Conservation (phyloP, 2,329 filamentous ascomycete genomes). For the Penicillium thymicola region DNA sequence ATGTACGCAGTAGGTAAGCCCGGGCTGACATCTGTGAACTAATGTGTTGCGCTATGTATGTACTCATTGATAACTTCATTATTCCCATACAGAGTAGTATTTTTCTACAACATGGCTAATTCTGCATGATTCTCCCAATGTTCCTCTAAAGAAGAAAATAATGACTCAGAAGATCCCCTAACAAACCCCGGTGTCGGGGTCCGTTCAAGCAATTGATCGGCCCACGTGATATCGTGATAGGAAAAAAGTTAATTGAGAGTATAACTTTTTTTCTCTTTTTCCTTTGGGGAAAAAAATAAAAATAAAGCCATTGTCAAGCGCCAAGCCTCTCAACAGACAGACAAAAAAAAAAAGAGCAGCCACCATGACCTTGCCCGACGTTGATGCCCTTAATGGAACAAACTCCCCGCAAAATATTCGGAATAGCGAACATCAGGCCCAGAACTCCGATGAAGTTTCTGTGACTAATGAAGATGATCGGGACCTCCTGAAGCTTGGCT, state of each 20-base stretch:
- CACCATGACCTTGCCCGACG: constrained; percentile 6
- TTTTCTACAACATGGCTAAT: not conserved
- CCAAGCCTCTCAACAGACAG: not conserved
- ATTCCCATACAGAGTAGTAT: not conserved
- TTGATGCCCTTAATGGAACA: not conserved
- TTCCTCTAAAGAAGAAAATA: not conserved
- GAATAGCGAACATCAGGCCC: not conserved
- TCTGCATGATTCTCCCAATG: not conserved
- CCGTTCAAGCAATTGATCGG: constrained; percentile 6
- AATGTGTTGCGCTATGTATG: not conserved
- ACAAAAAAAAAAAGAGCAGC: not conserved
- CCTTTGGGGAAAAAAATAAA: not conserved
- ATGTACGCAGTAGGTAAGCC: not conserved
- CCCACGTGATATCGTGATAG: constrained; percentile 12
- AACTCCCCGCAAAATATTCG: constrained; percentile 10
- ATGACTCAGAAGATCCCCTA: not conserved
- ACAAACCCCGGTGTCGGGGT: constrained; percentile 4
- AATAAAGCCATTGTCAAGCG: not conserved
- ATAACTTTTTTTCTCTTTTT: not conserved
- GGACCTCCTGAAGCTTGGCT: constrained; percentile 26
- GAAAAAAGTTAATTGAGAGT: constrained; percentile 9
- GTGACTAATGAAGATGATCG: constrained; percentile 26
- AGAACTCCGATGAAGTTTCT: constrained; percentile 9
- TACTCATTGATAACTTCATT: not conserved
- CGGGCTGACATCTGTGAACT: not conserved